Conservation (phyloP, 1,139 yeast genomes). For the Sugiyamaella japonica region DNA sequence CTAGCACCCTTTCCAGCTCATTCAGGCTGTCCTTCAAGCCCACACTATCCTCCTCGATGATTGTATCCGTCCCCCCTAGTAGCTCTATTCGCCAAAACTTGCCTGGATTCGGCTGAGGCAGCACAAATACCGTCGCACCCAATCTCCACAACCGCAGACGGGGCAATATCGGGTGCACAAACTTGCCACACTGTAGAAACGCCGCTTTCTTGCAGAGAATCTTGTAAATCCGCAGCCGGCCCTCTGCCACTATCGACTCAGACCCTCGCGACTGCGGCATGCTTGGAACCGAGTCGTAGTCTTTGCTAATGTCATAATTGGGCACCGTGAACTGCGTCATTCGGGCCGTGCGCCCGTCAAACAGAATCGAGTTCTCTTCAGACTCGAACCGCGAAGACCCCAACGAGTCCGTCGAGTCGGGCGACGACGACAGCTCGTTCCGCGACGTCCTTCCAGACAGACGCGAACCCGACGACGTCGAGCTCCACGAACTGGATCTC, state of each 20-base stretch:
- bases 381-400: constrained; percentile 3
- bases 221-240: constrained; percentile 63
- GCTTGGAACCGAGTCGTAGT: constrained; percentile 13
- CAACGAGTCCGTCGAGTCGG: background rate
- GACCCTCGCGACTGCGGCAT: constrained; percentile 17
- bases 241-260: constrained; percentile 40
- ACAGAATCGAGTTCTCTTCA: constrained; percentile 29
- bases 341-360: constrained; percentile 26
- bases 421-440: constrained; percentile 2
- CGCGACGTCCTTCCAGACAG: constrained; percentile 3
- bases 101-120: constrained; percentile 70
- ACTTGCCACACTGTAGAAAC: constrained; percentile 59
- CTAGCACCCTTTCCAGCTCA: constrained; percentile 27
- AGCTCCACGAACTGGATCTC: constrained; percentile 21
- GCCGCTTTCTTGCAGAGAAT: constrained; percentile 63
- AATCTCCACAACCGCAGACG: constrained; percentile 58
- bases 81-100: constrained; percentile 68
- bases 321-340: constrained; percentile 30
- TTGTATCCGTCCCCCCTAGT: background rate
- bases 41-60: background rate
- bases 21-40: constrained; percentile 20
- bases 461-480: constrained; percentile 2
- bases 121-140: constrained; percentile 52
- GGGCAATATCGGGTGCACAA: constrained; percentile 67
- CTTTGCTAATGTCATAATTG: constrained; percentile 9